phyloP scores from a whole-genome alignment of 805 yeast species.

The Myxozyma monticola region DNA sequence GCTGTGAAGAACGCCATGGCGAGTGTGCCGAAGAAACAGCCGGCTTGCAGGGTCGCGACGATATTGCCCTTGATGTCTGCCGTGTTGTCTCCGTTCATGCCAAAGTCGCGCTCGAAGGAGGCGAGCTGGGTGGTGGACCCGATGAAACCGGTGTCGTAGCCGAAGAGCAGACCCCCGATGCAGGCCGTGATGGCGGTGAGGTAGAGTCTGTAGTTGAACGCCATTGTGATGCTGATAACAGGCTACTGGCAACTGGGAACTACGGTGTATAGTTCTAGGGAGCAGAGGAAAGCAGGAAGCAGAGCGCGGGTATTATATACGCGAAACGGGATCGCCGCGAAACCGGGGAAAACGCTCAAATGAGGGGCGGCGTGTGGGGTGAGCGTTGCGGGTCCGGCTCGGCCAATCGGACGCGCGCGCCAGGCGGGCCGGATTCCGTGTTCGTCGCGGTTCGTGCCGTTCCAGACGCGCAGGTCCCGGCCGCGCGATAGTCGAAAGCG shows the following conservation, averaged over 20 bases:
- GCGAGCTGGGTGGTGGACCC: conserved; percentile 53
- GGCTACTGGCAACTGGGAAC: no score
- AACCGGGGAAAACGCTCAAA: no score
- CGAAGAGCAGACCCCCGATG: conserved; percentile 52
- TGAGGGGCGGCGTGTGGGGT: no score
- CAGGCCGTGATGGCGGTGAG: conserved; percentile 49
- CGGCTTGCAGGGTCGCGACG: conserved; percentile 29
- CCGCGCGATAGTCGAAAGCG: no score
- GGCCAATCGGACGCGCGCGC: no score
- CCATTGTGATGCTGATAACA: no score
- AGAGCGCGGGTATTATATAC: neutral
- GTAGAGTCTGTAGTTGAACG: conserved; percentile 47
- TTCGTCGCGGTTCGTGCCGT: no score
- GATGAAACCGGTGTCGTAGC: conserved; percentile 58
- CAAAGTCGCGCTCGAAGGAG: conserved; percentile 50
- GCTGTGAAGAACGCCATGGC: conserved; percentile 42
- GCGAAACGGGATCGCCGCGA: neutral
- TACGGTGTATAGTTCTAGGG: no score
- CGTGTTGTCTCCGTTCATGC: conserved; percentile 41
- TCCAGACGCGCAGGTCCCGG: no score
- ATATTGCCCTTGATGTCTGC: conserved; percentile 20
- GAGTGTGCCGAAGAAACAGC: conserved; percentile 45
- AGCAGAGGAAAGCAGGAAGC: no score
- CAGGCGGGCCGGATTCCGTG: no score
- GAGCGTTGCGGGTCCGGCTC: no score